phyloP scores from a whole-genome alignment of 257 asterid species.

The Primulina tabacum region DNA sequence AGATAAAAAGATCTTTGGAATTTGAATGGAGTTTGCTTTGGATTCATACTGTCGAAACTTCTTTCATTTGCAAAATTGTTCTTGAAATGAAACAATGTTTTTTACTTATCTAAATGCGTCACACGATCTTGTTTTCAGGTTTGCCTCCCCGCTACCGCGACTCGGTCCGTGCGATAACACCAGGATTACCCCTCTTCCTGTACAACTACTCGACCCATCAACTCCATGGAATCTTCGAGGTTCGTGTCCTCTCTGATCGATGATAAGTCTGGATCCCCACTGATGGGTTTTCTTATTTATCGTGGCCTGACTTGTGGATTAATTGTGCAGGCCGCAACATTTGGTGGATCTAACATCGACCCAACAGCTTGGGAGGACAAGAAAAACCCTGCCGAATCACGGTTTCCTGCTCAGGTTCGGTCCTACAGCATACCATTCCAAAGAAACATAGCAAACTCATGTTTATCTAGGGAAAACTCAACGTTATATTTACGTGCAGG shows the following conservation, averaged over 20 bases:
- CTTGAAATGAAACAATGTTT: not conserved
- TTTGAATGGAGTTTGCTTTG: not conserved
- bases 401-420: constrained; percentile 94
- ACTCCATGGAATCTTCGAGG: constrained; percentile 96
- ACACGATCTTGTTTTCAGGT: constrained; percentile 42
- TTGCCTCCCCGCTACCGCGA: constrained; percentile 92
- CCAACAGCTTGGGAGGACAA: constrained; percentile 99
- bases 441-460: not conserved
- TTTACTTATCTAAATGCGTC: not conserved
- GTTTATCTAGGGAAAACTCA: too few species aligned
- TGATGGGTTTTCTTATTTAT: not conserved
- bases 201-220: constrained; percentile 93
- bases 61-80: too few species aligned
- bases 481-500: constrained; percentile 32
- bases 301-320: not conserved
- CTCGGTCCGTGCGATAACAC: constrained; percentile 88
- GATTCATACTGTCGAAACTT: not conserved
- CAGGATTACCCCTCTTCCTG: constrained; percentile 85
- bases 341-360: constrained; percentile 90
- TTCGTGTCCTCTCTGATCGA: constrained; percentile 20
- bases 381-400: constrained; percentile 85
- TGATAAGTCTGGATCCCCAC: not conserved
- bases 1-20: too few species aligned
- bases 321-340: constrained; percentile 73
- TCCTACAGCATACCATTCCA: not conserved